Base-by-base conservation (phyloP, 495 filamentous ascomycete species). In the Podospora sp. region DNA sequence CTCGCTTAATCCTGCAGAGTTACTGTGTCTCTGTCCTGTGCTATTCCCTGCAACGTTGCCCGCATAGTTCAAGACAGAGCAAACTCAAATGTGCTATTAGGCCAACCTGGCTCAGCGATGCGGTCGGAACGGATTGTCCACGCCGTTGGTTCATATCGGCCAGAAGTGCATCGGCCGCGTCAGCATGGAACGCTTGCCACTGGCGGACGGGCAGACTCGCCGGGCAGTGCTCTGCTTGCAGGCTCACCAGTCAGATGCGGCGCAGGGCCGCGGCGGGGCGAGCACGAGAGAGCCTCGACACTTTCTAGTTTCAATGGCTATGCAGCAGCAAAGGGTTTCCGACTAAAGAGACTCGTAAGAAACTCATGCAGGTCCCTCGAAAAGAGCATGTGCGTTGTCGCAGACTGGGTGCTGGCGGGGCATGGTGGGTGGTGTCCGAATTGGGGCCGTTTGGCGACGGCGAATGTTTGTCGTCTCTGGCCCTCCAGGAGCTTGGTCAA, bases 1-100 rank as follows among this genome's bases (percentile, higher is more conserved):
- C 70, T 72, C 70, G 70, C 70, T 72, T 65, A 68, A 84, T 87
- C 72, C 86, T 46, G 59, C 59, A 46, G 21, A 33, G 29, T 33
- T 61, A 33, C 35, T 6, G 14, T 36, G 36, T 16, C 16, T 16
- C 7, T 33, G 16, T 60, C 8, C 3, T 4, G 29, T 33, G 29
- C 8, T n/a, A n/a, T n/a, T n/a, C n/a, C n/a, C n/a, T n/a, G n/a
- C n/a, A n/a, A n/a, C n/a, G n/a, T n/a, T n/a, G n/a, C n/a, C n/a
- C n/a, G n/a, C n/a, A n/a, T n/a, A 33, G 29, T 33, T 33, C 29
- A 33, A 33, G 8, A 8, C 29, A 8, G 29, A 4, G 29, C 3
- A 33, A 33, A 8, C 29, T 33, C 29, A 33, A 33, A 8, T 33
- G 8, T 33, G 3, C 29, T 33, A 33, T 33, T 16, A 36, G 40